Evolutionary conservation across 306 rosid species (phyloP).

Genomic region (Cyamopsis tetragonoloba): DNA sequence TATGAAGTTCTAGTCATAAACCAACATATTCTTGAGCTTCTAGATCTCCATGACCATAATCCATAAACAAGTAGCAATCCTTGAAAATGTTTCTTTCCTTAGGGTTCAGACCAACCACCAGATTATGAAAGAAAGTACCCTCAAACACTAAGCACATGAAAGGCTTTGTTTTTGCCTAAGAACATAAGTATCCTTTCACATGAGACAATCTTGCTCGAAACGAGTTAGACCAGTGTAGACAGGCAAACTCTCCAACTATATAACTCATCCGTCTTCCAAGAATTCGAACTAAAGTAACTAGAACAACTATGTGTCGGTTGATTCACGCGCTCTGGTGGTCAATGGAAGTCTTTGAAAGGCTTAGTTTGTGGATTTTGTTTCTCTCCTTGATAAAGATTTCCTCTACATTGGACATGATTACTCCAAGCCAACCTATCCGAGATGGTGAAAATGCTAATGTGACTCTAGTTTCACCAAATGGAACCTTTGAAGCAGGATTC

Average conservation of each 20-base stretch:
- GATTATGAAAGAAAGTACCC: neutral
- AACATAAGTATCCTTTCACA: no score
- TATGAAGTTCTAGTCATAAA: neutral
- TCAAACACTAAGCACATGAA: no score
- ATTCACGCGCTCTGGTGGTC: no score
- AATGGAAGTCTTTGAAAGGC: neutral
- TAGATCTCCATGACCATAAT: neutral
- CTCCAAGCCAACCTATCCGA: neutral
- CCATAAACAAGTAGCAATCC: neutral
- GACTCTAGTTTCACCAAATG: slow-evolving; percentile 22
- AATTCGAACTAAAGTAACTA: no score
- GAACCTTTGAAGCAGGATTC: slow-evolving; percentile 31
- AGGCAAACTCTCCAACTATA: no score
- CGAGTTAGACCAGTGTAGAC: no score
- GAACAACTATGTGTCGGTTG: no score
- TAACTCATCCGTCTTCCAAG: no score
- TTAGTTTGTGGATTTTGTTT: neutral
- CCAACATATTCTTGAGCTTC: neutral
- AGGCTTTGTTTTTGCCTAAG: no score
- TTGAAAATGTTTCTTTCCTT: neutral
- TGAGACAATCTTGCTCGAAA: no score
- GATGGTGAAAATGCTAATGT: neutral
- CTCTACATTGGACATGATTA: neutral
- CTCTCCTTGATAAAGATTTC: neutral
- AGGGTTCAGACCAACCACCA: neutral